Base-by-base conservation (phyloP, 805 yeast species). In the Kluyveromyces nonfermentans region DNA sequence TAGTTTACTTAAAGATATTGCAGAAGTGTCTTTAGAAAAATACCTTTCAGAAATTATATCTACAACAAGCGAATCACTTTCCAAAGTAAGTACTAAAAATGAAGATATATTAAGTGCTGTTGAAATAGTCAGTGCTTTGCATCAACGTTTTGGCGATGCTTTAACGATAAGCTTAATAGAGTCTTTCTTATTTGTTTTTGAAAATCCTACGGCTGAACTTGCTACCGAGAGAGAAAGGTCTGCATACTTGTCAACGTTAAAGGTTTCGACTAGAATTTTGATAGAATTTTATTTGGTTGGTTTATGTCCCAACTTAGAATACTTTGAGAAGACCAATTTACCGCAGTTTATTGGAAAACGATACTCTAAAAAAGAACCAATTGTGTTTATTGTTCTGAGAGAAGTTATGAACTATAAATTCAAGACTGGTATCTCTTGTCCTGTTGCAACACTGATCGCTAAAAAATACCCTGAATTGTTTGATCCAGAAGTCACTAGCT, bases 21-120 rank as follows among this genome's bases (percentile, higher is more conserved):
- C 64, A 3, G 69, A 78, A 8, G 64, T 83, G 4, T 76, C 89
- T 1, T 64, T 89, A 40, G 85, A 77, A 43, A 86, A 85, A 56
- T 88, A 85, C 60, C 61, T 85, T 8, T 71, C 81, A 5, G 97
- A 88, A 62, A 65, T 87, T 14, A 66, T 77, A 2, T 64, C 76
- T 2, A 77, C 87, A 0, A 60, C 80, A 0, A 67, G 73, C 40
- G 95, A 87, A 47, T 82, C 84, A 0, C 55, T 85, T 7, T 43
- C 68, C 12, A 75, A 70, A 49, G 51, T 56, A 1, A 70, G 77
- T 6, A 63, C 69, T 7, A 77, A 77, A 44, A 60, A 63, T 7
- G 78, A 72, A 7, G 95, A 86, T 56, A 59, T 84, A 1, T 48
- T 53, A 14, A 79, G 90, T 0, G 78, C 81, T 2, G 71, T 80